Percentiles rank a stretch among this genome's conserved stretches.
phyloP scores from a whole-genome alignment of 2,329 filamentous ascomycete species.

The Tolypocladium guangdongense region DNA sequence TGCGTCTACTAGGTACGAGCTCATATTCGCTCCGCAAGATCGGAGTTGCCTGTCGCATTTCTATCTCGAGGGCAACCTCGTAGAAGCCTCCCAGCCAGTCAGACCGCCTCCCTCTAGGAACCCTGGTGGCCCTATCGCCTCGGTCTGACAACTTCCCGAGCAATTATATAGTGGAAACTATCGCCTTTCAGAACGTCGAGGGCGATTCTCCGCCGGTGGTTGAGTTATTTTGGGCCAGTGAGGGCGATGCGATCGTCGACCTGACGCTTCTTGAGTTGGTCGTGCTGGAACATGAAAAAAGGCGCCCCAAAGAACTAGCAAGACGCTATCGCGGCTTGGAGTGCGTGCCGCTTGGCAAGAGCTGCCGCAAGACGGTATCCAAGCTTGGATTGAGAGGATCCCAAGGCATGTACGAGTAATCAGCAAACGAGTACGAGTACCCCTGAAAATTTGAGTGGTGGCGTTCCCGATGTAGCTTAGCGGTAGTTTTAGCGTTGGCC shows the following conservation, averaged over 20 bases:
- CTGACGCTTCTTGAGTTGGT: constrained; percentile 54
- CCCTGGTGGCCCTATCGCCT: constrained; percentile 41
- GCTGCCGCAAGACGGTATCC: too few species aligned
- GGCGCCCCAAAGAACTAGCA: too few species aligned
- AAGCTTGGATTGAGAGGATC: too few species aligned
- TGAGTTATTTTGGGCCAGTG: constrained; percentile 60
- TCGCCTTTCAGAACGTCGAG: constrained; percentile 58
- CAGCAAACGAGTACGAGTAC: too few species aligned
- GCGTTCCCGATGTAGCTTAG: too few species aligned
- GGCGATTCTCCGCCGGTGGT: constrained; percentile 28
- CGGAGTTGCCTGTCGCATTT: constrained; percentile 56
- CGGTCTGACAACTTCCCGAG: constrained; percentile 49
- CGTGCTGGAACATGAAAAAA: constrained; percentile 78
- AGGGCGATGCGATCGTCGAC: constrained; percentile 53
- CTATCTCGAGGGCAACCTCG: constrained; percentile 58
- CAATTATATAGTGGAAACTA: constrained; percentile 57
- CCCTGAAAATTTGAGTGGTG: too few species aligned
- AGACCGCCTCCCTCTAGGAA: constrained; percentile 39
- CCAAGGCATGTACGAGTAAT: too few species aligned
- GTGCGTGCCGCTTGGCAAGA: too few species aligned
- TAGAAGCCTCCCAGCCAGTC: constrained; percentile 49
- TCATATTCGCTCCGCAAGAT: constrained; percentile 49
- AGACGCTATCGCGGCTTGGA: too few species aligned
- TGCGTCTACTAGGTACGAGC: constrained; percentile 46
- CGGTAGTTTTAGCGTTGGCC: too few species aligned